Evolutionary conservation across 1,284 basidiomycete species (phyloP).

Genomic region (Takashimella tepidaria): DNA sequence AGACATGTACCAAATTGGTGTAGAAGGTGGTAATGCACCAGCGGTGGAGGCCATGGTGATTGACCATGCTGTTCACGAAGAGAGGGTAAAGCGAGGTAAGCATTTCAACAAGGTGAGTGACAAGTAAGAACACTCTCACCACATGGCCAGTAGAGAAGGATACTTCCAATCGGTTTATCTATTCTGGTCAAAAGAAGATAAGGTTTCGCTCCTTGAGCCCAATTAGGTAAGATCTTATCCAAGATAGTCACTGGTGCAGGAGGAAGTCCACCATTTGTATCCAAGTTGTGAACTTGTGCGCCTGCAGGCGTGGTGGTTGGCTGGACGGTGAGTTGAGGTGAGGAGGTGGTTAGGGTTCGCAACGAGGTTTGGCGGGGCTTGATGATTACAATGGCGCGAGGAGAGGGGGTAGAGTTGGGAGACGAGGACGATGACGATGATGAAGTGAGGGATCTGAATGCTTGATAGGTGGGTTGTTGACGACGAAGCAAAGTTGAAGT

Average conservation of each 20-base stretch:
- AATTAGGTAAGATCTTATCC: slow-evolving; percentile 32
- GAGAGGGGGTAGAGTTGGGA: not conserved
- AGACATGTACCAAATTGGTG: slow-evolving; percentile 66
- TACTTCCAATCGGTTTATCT: slow-evolving; percentile 92
- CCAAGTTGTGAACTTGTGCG: not conserved
- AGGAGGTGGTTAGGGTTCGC: not conserved
- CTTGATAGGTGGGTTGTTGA: not conserved
- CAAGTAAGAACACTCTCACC: slow-evolving; percentile 53
- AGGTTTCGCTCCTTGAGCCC: slow-evolving; percentile 51
- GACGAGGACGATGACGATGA: not conserved
- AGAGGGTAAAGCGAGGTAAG: slow-evolving; percentile 1
- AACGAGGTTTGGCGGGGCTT: too few species aligned
- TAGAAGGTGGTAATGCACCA: slow-evolving; percentile 58
- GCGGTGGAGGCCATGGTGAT: slow-evolving; percentile 90
- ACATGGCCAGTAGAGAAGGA: slow-evolving; percentile 89
- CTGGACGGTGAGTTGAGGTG: too few species aligned
- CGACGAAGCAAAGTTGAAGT: not conserved
- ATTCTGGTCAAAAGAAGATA: slow-evolving; percentile 81
- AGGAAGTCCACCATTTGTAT: too few species aligned
- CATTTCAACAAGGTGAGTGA: not conserved
- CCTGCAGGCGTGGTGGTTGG: too few species aligned
- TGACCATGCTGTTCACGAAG: slow-evolving; percentile 79
- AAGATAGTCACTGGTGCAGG: slow-evolving; percentile 3
- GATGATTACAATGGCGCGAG: not conserved
- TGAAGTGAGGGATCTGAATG: not conserved